Percentiles rank a stretch among this genome's conserved stretches.
phyloP scores from a whole-genome alignment of 352 stramenopile genomes.

The Pelagophyceae sp. region DNA sequence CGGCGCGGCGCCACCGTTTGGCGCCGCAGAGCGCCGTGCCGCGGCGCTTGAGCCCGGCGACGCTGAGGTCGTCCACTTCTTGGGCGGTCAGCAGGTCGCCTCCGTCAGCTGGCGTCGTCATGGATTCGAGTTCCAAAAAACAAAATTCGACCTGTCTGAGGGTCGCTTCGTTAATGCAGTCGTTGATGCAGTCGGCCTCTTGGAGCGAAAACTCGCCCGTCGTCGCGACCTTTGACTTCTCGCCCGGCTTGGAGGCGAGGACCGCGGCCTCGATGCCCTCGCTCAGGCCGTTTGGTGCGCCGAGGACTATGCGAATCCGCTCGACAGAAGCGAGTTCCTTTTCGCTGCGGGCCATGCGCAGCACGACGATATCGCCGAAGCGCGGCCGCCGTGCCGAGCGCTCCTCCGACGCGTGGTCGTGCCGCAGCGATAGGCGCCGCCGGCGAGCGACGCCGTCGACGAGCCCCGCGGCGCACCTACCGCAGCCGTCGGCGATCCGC shows the following conservation, averaged over 20 bases:
- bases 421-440: neutral
- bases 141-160: too few relatives aligned
- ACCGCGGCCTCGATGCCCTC: conserved; percentile 4
- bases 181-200: neutral
- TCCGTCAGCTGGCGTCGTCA: too few relatives aligned
- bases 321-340: neutral
- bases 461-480: too few relatives aligned
- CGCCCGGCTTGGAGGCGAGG: neutral
- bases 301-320: neutral
- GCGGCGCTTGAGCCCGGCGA: neutral
- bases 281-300: neutral
- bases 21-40: neutral
- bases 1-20: neutral
- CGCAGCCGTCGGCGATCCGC: neutral
- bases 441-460: neutral
- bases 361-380: neutral
- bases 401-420: neutral
- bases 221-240: neutral
- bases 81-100: too few relatives aligned
- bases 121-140: too few relatives aligned
- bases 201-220: neutral
- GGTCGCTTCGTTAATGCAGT: too few relatives aligned
- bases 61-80: neutral
- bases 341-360: neutral
- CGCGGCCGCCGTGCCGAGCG: neutral